Evolutionary conservation across 768 basidiomycete genomes (phyloP).

Genomic region (Lentinus brumalis): DNA sequence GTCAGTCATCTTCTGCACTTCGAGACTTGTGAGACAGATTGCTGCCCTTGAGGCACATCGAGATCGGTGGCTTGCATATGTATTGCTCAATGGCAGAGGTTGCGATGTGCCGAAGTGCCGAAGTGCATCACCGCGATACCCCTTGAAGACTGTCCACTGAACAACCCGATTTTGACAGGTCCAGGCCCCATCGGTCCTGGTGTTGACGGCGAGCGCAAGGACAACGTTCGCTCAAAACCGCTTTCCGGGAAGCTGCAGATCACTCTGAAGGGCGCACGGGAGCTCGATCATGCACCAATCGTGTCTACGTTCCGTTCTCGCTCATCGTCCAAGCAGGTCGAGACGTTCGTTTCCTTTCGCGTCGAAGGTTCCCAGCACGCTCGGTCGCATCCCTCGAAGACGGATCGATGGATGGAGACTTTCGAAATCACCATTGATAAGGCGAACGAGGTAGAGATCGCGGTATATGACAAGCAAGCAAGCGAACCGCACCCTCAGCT

Average conservation of each 20-base stretch:
- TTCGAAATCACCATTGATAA: constrained; percentile 97
- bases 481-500: constrained; percentile 81
- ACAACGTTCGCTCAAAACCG: constrained; percentile 90
- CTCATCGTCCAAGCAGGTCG: constrained; percentile 79
- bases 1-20: constrained; percentile 35
- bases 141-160: too few relatives aligned
- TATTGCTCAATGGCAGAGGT: too few relatives aligned
- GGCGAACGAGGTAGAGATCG: constrained; percentile 97
- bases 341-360: constrained; percentile 92
- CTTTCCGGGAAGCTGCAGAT: constrained; percentile 91
- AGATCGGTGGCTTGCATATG: too few relatives aligned
- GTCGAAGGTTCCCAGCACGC: constrained; percentile 95
- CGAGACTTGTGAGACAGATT: not conserved
- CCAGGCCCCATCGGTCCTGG: constrained; percentile 47
- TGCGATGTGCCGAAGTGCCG: too few relatives aligned
- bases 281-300: constrained; percentile 92
- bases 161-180: not conserved
- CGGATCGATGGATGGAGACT: constrained; percentile 97
- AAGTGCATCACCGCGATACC: too few relatives aligned
- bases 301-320: constrained; percentile 59
- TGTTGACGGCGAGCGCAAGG: constrained; percentile 84
- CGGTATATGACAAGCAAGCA: constrained; percentile 89
- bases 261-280: constrained; percentile 86
- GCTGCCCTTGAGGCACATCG: too few relatives aligned
- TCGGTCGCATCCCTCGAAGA: constrained; percentile 88